Evolutionary conservation across 345 rosid species (phyloP), one percentile per base, ranked within the genome.

Genomic region (Pseudoturritis turrita): DNA sequence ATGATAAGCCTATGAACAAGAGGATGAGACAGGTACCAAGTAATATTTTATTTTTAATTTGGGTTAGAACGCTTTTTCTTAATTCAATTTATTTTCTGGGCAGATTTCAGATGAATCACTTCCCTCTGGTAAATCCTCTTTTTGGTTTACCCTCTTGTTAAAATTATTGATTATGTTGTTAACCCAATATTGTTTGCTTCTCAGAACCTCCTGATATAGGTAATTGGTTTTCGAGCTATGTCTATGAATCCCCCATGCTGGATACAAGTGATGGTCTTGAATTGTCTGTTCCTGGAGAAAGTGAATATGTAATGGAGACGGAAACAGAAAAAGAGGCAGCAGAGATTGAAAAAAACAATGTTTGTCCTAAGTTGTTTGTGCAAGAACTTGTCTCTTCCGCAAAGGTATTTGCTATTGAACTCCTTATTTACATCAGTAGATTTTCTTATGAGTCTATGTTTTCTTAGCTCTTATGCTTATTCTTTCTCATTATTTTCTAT

Each of bases 191-290:
- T 2, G n/a, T 49, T 49, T 66, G 45, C 8, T 33, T 65, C 39
- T 65, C 84, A 89, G 94, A 83, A 70, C 88, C 88, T 78, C 83
- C 89, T 52, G 78, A 83, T 45, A 21, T 87, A n/a, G 63, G 74
- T 26, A 83, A 89, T 45, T 88, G 86, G 92, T 83, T 78, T 73
- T 79, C 96, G 2, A 87, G 88, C 73, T 89, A 84, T 72, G 83
- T 52, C 26, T 84, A 81, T 62, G 88, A 90, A 31, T 87, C 96
- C 6, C 86, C 85, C 15, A 47, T 74, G 47, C 59, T 84, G 47
- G 84, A 80, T 72, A 75, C 84, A 2, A 54, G 47, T 47, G 87
- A 81, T 60, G 82, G 65, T 67, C 47, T 77, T 59, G 68, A 78
- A 68, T 35, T 36, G 8, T 77, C 59, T 17, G 45, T 56, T 51